Conservation (phyloP, 2,329 filamentous ascomycete species). For the Penicillium psychrosexuale region DNA sequence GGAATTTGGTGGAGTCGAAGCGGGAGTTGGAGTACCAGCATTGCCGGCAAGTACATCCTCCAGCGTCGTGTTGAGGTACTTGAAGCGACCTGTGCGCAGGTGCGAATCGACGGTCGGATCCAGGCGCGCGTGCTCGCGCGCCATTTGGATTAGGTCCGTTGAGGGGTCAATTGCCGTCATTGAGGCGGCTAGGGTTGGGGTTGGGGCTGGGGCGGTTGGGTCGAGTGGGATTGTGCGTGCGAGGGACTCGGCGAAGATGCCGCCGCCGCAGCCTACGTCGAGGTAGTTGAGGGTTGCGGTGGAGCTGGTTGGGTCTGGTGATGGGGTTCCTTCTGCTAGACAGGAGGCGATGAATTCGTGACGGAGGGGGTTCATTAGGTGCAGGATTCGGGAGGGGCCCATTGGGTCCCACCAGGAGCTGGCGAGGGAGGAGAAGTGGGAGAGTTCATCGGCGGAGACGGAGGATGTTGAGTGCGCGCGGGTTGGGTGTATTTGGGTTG, state of each 20-base stretch:
- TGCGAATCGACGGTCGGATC: conserved; percentile 63
- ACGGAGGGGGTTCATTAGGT: conserved; percentile 96
- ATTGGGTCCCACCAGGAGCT: conserved; percentile 97
- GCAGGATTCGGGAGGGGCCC: conserved; percentile 84
- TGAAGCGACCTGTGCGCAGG: conserved; percentile 55
- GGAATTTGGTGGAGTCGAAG: not conserved
- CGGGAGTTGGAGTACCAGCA: conserved; percentile 1
- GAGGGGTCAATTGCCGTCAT: conserved; percentile 49
- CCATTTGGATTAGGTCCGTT: conserved; percentile 55
- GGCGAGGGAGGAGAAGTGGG: conserved; percentile 91
- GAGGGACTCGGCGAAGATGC: conserved; percentile 81
- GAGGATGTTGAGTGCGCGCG: conserved; percentile 54
- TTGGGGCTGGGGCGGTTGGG: conserved; percentile 15
- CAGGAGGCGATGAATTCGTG: conserved; percentile 86
- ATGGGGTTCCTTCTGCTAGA: conserved; percentile 54
- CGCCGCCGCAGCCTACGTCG: conserved; percentile 92
- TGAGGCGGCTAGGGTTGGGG: conserved; percentile 39
- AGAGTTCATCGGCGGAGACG: conserved; percentile 84
- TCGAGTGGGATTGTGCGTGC: conserved; percentile 40
- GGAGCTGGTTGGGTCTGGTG: conserved; percentile 26
- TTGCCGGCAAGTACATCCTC: conserved; percentile 50
- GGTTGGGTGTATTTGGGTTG: not conserved
- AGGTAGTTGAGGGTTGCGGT: conserved; percentile 59
- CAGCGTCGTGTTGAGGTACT: conserved; percentile 72
- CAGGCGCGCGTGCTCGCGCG: conserved; percentile 67